Percentiles rank a stretch among this genome's conserved stretches.
Evolutionary conservation across 2,329 filamentous ascomycete genomes (phyloP).

Genomic region (Fragosphaeria purpurea): DNA sequence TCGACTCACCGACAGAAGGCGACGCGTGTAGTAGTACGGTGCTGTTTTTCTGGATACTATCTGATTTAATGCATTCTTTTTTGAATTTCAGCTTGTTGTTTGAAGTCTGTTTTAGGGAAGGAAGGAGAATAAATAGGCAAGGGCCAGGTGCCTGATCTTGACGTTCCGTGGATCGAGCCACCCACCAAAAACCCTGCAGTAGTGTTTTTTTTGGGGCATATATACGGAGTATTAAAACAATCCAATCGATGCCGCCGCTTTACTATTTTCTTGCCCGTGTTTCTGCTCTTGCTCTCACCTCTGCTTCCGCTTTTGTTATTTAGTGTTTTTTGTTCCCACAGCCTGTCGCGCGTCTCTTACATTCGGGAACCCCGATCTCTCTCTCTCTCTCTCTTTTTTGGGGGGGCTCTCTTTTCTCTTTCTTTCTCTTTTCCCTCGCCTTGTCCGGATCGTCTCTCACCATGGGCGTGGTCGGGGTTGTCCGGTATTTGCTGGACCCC

Average conservation of each 20-base stretch:
- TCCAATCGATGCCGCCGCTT: too few relatives aligned
- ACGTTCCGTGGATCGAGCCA: conserved; percentile 41
- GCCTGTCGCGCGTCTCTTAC: neutral
- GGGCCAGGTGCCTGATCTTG: conserved; percentile 59
- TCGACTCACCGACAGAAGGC: too few relatives aligned
- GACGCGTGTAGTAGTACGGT: too few relatives aligned
- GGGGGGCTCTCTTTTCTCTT: too few relatives aligned
- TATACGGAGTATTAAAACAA: too few relatives aligned
- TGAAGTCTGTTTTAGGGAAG: too few relatives aligned
- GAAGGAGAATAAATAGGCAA: conserved; percentile 58
- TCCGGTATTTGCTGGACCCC: conserved; percentile 32
- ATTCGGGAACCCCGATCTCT: neutral
- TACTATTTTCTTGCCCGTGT: too few relatives aligned
- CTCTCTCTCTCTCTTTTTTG: too few relatives aligned
- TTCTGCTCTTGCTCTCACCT: neutral
- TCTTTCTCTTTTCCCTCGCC: neutral
- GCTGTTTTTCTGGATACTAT: too few relatives aligned
- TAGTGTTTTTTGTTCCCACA: neutral
- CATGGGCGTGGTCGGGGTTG: conserved; percentile 4
- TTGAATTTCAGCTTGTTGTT: too few relatives aligned
- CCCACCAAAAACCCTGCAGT: conserved; percentile 19
- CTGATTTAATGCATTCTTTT: too few relatives aligned
- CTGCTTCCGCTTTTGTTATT: neutral
- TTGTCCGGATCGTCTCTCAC: neutral
- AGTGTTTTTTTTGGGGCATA: too few relatives aligned